Evolutionary conservation across 2,329 filamentous ascomycete genomes (phyloP).

Genomic region (Purpureocillium lavendulum): DNA sequence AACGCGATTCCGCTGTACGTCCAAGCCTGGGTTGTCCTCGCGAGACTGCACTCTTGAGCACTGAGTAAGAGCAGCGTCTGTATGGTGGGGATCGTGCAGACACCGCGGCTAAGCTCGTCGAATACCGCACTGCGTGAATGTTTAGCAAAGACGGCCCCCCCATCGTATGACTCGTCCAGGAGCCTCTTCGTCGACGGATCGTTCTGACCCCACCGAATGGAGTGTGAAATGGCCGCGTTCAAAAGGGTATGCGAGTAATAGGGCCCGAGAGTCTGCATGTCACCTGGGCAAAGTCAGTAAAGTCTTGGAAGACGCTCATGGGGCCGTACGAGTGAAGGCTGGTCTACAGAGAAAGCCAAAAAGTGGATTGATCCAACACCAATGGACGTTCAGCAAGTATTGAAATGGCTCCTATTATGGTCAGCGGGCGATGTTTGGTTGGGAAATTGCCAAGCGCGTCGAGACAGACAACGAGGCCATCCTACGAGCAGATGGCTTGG

Average conservation of each 20-base stretch:
- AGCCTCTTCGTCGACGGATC: conserved; percentile 40
- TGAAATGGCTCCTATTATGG: conserved; percentile 44
- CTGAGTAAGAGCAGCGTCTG: conserved; percentile 52
- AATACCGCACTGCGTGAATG: conserved; percentile 44
- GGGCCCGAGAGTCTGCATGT: conserved; percentile 38
- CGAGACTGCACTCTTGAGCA: conserved; percentile 50
- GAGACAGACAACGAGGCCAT: too few relatives aligned
- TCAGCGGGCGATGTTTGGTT: not conserved
- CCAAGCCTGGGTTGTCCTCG: conserved; percentile 49
- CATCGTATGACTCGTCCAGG: conserved; percentile 43
- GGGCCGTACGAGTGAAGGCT: conserved; percentile 47
- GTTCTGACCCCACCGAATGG: conserved; percentile 48
- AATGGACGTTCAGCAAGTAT: conserved; percentile 51
- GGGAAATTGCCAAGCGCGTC: not conserved
- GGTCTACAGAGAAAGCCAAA: conserved; percentile 56
- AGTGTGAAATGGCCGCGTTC: conserved; percentile 44
- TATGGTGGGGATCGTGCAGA: conserved; percentile 47
- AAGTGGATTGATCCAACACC: conserved; percentile 56
- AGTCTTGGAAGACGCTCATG: not conserved
- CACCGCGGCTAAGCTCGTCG: conserved; percentile 40
- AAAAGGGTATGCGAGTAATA: conserved; percentile 42
- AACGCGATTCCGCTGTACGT: conserved; percentile 44
- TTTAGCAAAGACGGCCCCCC: conserved; percentile 43
- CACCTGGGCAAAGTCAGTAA: conserved; percentile 30
- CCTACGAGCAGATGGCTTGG: not conserved